Evolutionary conservation across 305 asterid species (phyloP).

Genomic region (Striga hermonthica): DNA sequence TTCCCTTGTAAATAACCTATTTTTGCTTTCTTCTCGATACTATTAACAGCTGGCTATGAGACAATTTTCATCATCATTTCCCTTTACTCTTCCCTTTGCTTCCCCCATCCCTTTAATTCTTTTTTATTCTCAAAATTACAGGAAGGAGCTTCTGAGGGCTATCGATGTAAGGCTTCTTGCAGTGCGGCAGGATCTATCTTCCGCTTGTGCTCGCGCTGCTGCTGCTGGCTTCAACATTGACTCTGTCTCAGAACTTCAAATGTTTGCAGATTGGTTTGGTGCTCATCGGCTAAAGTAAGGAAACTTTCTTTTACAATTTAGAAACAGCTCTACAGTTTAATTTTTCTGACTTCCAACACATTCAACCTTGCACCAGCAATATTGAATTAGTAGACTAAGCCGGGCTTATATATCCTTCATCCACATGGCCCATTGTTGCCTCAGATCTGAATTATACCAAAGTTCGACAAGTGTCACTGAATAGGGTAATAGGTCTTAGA

Average conservation of each 20-base stretch:
- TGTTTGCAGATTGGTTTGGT: conserved; percentile 78
- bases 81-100: conserved; percentile 1
- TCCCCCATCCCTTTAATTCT: conserved; percentile 5
- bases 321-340: conserved; percentile 18
- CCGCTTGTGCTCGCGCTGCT: conserved; percentile 72
- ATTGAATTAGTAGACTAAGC: not conserved
- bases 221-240: conserved; percentile 78
- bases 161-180: conserved; percentile 84
- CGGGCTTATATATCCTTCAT: not conserved
- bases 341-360: not conserved
- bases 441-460: not conserved
- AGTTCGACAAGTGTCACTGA: not conserved
- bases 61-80: conserved; percentile 5
- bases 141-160: conserved; percentile 89
- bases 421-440: not conserved
- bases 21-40: not conserved
- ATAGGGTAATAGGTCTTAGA: not conserved
- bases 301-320: conserved; percentile 19
- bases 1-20: conserved; percentile 3
- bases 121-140: conserved; percentile 34
- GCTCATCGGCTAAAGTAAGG: conserved; percentile 74
- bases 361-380: not conserved
- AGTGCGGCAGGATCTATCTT: conserved; percentile 66
- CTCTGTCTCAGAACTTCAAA: conserved; percentile 70
- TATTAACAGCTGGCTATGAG: not conserved